Conservation (phyloP, 129 eudicot genomes). For the Centrapalus pauciflorus region DNA sequence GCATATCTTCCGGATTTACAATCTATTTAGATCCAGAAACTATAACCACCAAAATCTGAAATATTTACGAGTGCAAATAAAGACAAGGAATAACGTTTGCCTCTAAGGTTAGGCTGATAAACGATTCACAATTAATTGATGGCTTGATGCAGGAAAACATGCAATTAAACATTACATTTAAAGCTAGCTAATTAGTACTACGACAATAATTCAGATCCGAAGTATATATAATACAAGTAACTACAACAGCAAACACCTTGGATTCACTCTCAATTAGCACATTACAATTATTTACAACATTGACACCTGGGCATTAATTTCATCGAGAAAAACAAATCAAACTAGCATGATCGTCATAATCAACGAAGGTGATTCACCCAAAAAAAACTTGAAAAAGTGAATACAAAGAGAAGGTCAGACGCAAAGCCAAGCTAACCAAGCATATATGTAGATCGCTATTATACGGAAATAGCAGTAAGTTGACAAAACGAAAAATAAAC, state of each 20-base stretch:
- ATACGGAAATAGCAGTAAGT: neutral
- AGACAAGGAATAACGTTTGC: neutral
- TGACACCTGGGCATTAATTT: neutral
- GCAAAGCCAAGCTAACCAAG: neutral
- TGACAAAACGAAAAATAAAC: neutral
- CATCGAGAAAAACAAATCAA: conserved; percentile 12
- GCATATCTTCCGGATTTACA: neutral
- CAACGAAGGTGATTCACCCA: neutral
- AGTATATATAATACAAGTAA: conserved; percentile 16
- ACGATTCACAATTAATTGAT: neutral
- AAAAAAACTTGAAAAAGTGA: neutral
- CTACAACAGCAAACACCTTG: conserved; percentile 2
- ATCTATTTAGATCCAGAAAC: neutral
- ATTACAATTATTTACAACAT: neutral
- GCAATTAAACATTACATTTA: conserved; percentile 3
- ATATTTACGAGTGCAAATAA: neutral
- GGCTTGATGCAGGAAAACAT: neutral
- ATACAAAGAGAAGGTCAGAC: neutral
- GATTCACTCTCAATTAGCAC: conserved; percentile 10
- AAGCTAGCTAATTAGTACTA: conserved; percentile 12
- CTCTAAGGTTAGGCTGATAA: neutral
- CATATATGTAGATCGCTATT: neutral
- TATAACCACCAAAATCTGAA: neutral
- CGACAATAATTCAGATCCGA: conserved; percentile 9
- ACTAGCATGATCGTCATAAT: neutral